Evolutionary conservation across 371 early-diverging fungal species (phyloP).

Genomic region (Lichtheimia hyalospora): DNA sequence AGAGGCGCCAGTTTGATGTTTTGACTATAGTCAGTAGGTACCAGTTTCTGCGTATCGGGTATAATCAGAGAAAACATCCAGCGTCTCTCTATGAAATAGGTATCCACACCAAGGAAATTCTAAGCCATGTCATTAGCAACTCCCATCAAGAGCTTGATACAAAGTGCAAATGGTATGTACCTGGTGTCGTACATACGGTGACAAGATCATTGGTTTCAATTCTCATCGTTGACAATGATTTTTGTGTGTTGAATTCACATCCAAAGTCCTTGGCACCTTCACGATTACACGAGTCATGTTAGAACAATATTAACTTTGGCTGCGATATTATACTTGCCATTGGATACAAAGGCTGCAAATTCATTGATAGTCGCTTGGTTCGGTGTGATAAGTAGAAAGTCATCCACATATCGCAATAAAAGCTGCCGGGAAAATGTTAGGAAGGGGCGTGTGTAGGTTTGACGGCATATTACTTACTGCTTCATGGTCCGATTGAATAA

Average conservation of each 20-base stretch:
- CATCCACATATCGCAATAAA: conserved; percentile 78
- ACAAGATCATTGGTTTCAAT: not conserved
- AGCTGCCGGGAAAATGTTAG: conserved; percentile 31
- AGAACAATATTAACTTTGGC: too few relatives aligned
- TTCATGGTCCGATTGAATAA: conserved; percentile 17
- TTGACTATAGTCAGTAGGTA: too few relatives aligned
- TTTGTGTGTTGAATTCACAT: not conserved
- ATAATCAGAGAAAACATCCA: conserved; percentile 70
- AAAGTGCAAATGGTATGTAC: not conserved
- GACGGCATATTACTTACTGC: conserved; percentile 14
- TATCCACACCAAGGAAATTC: conserved; percentile 89
- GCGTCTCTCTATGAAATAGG: conserved; percentile 57
- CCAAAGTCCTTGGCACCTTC: not conserved
- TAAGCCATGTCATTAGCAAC: conserved; percentile 11
- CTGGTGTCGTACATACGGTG: conserved; percentile 2
- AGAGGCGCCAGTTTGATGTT: too few relatives aligned
- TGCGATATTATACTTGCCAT: not conserved
- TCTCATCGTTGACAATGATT: not conserved
- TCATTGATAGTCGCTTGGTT: conserved; percentile 40
- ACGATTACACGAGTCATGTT: too few relatives aligned
- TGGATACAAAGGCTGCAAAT: not conserved
- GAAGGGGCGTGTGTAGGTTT: too few relatives aligned
- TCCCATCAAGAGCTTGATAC: too few relatives aligned
- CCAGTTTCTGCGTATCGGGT: conserved; percentile 39
- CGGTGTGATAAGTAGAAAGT: conserved; percentile 77